phyloP scores from a whole-genome alignment of 164 flowering plant genomes.

The Kalanchoe fedtschenkoi region DNA sequence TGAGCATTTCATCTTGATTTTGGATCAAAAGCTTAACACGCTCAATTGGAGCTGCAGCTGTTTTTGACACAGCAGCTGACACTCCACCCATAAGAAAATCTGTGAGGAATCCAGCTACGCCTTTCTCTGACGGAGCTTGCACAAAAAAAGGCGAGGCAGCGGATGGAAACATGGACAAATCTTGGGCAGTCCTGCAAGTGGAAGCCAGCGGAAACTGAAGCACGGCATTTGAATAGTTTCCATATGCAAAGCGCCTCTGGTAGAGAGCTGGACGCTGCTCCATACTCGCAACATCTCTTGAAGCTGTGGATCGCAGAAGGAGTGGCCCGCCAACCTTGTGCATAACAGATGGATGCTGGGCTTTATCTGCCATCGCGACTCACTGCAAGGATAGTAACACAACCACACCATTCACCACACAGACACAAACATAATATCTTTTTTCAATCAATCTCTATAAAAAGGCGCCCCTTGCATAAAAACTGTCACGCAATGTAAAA shows the following conservation, averaged over 20 bases:
- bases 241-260: constrained; percentile 9
- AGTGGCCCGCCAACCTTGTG: constrained; percentile 9
- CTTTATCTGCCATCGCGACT: constrained; percentile 5
- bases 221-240: constrained; percentile 3
- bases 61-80: constrained; percentile 4
- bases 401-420: too few relatives aligned
- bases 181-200: neutral
- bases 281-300: neutral
- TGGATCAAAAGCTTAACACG: neutral
- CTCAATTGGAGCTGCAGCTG: neutral
- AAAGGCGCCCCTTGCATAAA: too few relatives aligned
- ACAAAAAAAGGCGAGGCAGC: neutral
- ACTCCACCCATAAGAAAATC: constrained; percentile 6
- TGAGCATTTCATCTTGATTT: constrained; percentile 3
- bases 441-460: too few relatives aligned
- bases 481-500: too few relatives aligned
- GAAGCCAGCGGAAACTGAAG: constrained; percentile 4
- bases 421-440: neutral
- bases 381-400: neutral
- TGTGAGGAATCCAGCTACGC: neutral
- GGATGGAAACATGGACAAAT: neutral
- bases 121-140: constrained; percentile 4
- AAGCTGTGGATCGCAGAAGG: neutral
- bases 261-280: neutral
- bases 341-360: constrained; percentile 8